Base-by-base conservation (phyloP, 1,284 basidiomycete species). In the Rhodotorula sp. region DNA sequence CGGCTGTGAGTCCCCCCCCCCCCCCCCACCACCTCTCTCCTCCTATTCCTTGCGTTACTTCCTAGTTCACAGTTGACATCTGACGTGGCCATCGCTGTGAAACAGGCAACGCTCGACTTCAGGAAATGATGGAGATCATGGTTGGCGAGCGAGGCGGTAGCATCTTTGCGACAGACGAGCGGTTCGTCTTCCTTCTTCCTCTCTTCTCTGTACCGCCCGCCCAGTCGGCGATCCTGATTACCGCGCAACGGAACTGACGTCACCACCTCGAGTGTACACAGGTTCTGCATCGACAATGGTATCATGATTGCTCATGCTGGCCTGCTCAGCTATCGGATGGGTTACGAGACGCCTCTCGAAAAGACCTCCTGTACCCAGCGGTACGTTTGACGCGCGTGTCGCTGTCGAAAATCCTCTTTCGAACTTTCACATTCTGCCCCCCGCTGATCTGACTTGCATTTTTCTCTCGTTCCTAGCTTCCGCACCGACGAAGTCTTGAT, bases 121-220 rank as follows among this genome's bases (percentile, higher is more conserved):
- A 99, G 82, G 87, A 95, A 74, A 99, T 99, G 96, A 99, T 99
- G 96, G 90, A 89, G 22, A 88, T 93, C 72, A 99, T 99, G 96
- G 93, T 93, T 2, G 80, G 84, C 70, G 96, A 99, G 80, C 87
- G 96, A 30, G 88, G 87, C 48, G 96, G 95, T 0, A 86, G 86
- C 62, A 89, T 99, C 14, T 99, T 97, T 81, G 93, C 94, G 0
- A 99, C 93, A 0, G 96, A 99, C 81, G 95, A 98, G 82, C 86
- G 93, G 93, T 92, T 75, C 68, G 84, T 75, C 22, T 29, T n/a
- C 8, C 17, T 46, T 61, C 15, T 37, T 17, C 44, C 53, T 56
- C 73, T 26, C 71, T 55, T n/a, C 29, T 7, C 10, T 46, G n/a
- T n/a, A n/a, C n/a, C n/a, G n/a, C n/a, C 63, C 6, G 53, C 33